Percentiles rank a stretch among this genome's conserved stretches.
phyloP scores from a whole-genome alignment of 1,284 basidiomycete species.

The Boletus calvinii region DNA sequence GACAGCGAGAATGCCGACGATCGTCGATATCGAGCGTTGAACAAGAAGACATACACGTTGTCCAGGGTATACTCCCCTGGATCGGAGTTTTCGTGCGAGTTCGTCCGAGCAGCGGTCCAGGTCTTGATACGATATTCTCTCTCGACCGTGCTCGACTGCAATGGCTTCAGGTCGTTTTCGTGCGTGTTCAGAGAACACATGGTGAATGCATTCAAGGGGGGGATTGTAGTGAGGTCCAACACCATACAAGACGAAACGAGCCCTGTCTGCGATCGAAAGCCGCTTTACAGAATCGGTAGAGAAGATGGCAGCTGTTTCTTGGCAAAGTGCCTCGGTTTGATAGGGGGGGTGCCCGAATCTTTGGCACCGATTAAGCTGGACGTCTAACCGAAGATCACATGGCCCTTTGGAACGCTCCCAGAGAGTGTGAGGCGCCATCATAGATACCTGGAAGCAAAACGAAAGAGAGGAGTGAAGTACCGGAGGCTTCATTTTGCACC shows the following conservation, averaged over 20 bases:
- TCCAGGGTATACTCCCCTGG: neutral
- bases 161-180: neutral
- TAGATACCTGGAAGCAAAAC: neutral
- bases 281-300: neutral
- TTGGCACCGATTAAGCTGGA: neutral
- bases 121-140: neutral
- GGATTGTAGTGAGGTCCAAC: neutral
- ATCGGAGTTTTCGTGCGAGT: neutral
- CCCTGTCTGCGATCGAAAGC: neutral
- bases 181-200: neutral
- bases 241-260: constrained; percentile 3
- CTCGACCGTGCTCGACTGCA: neutral
- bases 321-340: neutral
- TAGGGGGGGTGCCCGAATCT: neutral
- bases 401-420: neutral
- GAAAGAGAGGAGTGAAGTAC: neutral
- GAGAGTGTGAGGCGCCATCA: neutral
- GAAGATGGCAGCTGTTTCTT: neutral
- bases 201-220: neutral
- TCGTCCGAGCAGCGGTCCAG: neutral
- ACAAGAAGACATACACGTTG: constrained; percentile 1
- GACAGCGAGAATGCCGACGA: neutral
- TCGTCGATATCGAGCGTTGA: neutral
- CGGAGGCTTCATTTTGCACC: neutral
- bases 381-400: neutral